Conservation (phyloP, 2,329 filamentous ascomycete species). For the Mollisia scopiformis region DNA sequence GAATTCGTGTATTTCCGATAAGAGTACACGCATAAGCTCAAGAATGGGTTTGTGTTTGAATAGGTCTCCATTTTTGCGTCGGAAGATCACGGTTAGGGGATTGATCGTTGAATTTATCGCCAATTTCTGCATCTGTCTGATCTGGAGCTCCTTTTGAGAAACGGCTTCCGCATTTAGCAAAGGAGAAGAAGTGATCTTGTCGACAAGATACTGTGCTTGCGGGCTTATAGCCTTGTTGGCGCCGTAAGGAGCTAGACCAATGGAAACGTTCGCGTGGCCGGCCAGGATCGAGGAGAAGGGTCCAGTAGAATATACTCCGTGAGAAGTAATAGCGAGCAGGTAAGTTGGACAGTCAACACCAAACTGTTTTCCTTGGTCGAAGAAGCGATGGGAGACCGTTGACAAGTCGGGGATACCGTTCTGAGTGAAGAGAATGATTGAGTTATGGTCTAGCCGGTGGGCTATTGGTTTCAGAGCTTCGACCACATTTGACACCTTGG, state of each 20-base stretch:
- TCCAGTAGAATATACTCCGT: slow-evolving; percentile 55
- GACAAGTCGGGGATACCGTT: too few relatives aligned
- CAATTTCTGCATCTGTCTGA: slow-evolving; percentile 82
- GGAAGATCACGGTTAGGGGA: slow-evolving; percentile 78
- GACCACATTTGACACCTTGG: slow-evolving; percentile 73
- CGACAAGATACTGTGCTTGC: slow-evolving; percentile 15
- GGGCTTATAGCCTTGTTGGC: slow-evolving; percentile 20
- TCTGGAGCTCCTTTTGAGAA: slow-evolving; percentile 49
- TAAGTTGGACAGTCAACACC: slow-evolving; percentile 68
- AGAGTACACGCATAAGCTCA: slow-evolving; percentile 66
- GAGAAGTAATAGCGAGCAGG: slow-evolving; percentile 66
- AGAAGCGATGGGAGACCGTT: too few relatives aligned
- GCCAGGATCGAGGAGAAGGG: slow-evolving; percentile 57
- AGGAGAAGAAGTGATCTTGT: slow-evolving; percentile 46
- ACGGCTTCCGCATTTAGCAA: slow-evolving; percentile 46
- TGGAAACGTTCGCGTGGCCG: slow-evolving; percentile 49
- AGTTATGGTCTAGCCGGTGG: slow-evolving; percentile 61
- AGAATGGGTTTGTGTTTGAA: slow-evolving; percentile 61
- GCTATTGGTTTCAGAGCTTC: slow-evolving; percentile 60
- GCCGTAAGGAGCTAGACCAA: slow-evolving; percentile 49
- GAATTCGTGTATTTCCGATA: slow-evolving; percentile 68
- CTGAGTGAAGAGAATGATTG: slow-evolving; percentile 82
- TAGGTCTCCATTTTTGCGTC: slow-evolving; percentile 77
- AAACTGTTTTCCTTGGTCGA: slow-evolving; percentile 61
- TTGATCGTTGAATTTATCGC: slow-evolving; percentile 82